Conservation (phyloP, 805 yeast species). For the Nakazawaea molendinolei region DNA sequence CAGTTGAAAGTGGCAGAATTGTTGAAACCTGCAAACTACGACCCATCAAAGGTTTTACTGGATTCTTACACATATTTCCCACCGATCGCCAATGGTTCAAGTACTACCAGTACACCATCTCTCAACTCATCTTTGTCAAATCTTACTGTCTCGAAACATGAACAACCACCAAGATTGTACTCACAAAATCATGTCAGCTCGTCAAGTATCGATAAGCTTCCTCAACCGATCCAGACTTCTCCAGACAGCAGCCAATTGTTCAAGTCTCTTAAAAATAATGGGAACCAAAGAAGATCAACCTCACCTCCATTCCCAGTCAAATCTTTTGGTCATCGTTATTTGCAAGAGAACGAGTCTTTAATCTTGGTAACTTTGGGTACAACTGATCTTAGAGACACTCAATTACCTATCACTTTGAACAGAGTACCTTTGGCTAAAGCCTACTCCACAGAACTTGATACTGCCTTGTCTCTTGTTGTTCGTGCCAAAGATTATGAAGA, state of each 20-base stretch:
- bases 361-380: constrained; percentile 83
- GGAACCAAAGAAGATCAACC: constrained; percentile 13
- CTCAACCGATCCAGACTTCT: constrained; percentile 7
- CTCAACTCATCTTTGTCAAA: no score
- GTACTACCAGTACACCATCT: no score
- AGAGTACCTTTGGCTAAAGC: constrained; percentile 71
- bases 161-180: constrained; percentile 3
- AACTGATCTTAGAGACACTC: constrained; percentile 60
- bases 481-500: constrained; percentile 36
- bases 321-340: constrained; percentile 78
- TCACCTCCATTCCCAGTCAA: constrained; percentile 52
- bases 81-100: no score
- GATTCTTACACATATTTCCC: constrained; percentile 12
- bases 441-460: constrained; percentile 78
- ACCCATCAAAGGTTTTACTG: constrained; percentile 18
- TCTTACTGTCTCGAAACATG: background rate
- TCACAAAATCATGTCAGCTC: constrained; percentile 11
- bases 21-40: constrained; percentile 44
- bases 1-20: constrained; percentile 64
- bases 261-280: constrained; percentile 12
- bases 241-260: constrained; percentile 5
- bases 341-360: constrained; percentile 57
- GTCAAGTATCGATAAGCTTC: constrained; percentile 18
- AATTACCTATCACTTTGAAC: constrained; percentile 59
- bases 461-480: constrained; percentile 74